Percentiles rank a stretch among this genome's conserved stretches.
Conservation (phyloP, 495 filamentous ascomycete genomes). For the Diplogelasinospora grovesii region DNA sequence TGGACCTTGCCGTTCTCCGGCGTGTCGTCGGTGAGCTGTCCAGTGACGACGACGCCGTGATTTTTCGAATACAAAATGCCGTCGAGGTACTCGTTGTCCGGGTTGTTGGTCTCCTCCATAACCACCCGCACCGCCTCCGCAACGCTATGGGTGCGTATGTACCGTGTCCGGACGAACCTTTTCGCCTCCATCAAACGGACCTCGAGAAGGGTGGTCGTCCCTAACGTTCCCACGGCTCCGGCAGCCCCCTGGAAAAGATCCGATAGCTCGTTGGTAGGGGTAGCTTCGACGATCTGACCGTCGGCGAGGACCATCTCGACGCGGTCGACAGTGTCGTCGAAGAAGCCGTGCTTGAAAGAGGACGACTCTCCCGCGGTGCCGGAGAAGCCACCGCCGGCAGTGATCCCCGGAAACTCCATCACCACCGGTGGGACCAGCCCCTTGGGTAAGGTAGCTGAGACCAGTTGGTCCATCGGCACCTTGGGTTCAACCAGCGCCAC, state of each 20-base stretch:
- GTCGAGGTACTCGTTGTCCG: constrained; percentile 37
- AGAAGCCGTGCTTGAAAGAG: constrained; percentile 54
- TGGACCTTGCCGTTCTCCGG: constrained; percentile 22
- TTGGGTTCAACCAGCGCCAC: constrained; percentile 56
- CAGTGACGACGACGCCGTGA: constrained; percentile 48
- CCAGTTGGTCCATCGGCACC: constrained; percentile 57
- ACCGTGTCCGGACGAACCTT: constrained; percentile 50
- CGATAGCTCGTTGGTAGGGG: constrained; percentile 25
- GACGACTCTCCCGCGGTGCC: constrained; percentile 56
- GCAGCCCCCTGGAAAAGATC: constrained; percentile 53
- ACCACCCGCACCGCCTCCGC: constrained; percentile 34
- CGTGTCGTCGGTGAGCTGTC: constrained; percentile 40
- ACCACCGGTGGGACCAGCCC: constrained; percentile 52
- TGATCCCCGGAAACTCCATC: constrained; percentile 61
- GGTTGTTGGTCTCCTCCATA: constrained; percentile 19
- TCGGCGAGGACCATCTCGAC: constrained; percentile 57
- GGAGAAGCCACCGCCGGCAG: constrained; percentile 55
- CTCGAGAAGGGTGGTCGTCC: constrained; percentile 50
- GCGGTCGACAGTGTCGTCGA: constrained; percentile 45
- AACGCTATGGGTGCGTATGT: constrained; percentile 40
- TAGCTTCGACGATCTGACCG: constrained; percentile 37
- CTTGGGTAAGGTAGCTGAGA: constrained; percentile 44
- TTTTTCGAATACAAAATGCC: constrained; percentile 44
- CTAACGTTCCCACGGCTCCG: constrained; percentile 51
- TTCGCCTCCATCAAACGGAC: constrained; percentile 46